Conservation (phyloP, 192 early-diverging fungal species). For the Funneliformis geosporum region DNA sequence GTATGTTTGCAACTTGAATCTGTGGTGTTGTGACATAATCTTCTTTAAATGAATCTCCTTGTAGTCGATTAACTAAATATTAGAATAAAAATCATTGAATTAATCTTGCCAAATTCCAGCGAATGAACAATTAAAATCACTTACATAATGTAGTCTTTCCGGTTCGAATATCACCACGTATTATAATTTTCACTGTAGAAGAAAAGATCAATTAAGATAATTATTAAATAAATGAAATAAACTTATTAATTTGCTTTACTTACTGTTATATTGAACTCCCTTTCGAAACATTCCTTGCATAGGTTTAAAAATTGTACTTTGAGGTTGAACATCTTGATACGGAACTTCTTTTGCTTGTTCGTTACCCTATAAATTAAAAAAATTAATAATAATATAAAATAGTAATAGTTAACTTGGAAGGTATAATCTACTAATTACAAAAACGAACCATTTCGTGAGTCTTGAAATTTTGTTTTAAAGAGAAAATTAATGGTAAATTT, state of each 20-base stretch:
- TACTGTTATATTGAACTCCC: conserved; percentile 54
- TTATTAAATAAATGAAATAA: neutral
- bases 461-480: no score
- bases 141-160: conserved; percentile 61
- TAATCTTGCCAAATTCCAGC: neutral
- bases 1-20: conserved; percentile 63
- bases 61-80: conserved; percentile 50
- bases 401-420: neutral
- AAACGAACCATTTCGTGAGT: no score
- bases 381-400: neutral
- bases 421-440: no score
- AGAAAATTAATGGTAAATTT: no score
- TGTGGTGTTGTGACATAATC: conserved; percentile 56
- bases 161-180: conserved; percentile 60
- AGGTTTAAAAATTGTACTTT: conserved; percentile 31
- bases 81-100: neutral
- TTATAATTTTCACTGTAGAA: conserved; percentile 57
- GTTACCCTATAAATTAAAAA: conserved; percentile 22
- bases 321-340: neutral
- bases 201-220: neutral
- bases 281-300: conserved; percentile 43
- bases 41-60: conserved; percentile 47
- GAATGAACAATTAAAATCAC: conserved; percentile 9
- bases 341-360: conserved; percentile 16
- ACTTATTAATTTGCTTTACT: neutral